Percentiles rank a stretch among this genome's conserved stretches.
These are phyloP conservation scores for Viola pubescens DNA, from an alignment of 441 rosid species.

Conservation along the genomic window DNA sequence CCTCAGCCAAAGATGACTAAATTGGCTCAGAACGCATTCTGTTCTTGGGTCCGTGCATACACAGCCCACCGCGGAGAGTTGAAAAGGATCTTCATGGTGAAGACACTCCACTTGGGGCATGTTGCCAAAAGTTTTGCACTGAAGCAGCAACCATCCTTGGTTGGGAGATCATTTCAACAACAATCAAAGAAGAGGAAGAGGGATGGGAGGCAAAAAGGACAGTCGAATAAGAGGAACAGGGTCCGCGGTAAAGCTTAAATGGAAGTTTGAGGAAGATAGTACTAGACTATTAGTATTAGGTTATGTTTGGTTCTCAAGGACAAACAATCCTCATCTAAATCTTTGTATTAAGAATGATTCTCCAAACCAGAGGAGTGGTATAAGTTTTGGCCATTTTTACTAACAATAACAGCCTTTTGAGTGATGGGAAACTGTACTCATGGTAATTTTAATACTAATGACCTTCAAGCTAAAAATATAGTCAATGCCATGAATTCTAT, in stretches of 20 bases:
- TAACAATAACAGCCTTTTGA: too few relatives aligned
- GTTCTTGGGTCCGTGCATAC: conserved; percentile 94
- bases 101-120: conserved; percentile 91
- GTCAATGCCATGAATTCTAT: too few relatives aligned
- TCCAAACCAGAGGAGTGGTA: too few relatives aligned
- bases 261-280: neutral
- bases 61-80: conserved; percentile 88
- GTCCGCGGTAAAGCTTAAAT: conserved; percentile 21
- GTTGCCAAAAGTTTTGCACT: conserved; percentile 92
- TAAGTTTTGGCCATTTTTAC: too few relatives aligned
- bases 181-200: conserved; percentile 75
- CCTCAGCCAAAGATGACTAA: conserved; percentile 54
- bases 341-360: too few relatives aligned
- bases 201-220: conserved; percentile 52
- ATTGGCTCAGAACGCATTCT: conserved; percentile 71
- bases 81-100: conserved; percentile 73
- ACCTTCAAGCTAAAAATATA: too few relatives aligned
- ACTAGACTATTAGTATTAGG: neutral
- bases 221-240: conserved; percentile 29
- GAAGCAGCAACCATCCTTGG: conserved; percentile 83
- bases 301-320: too few relatives aligned
- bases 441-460: too few relatives aligned
- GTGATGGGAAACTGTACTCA: too few relatives aligned
- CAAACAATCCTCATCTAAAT: too few relatives aligned
- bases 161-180: conserved; percentile 55